These are phyloP conservation scores for Botryotinia globosa DNA, from an alignment of 2,329 filamentous ascomycete genomes.

Conservation along the genomic window DNA sequence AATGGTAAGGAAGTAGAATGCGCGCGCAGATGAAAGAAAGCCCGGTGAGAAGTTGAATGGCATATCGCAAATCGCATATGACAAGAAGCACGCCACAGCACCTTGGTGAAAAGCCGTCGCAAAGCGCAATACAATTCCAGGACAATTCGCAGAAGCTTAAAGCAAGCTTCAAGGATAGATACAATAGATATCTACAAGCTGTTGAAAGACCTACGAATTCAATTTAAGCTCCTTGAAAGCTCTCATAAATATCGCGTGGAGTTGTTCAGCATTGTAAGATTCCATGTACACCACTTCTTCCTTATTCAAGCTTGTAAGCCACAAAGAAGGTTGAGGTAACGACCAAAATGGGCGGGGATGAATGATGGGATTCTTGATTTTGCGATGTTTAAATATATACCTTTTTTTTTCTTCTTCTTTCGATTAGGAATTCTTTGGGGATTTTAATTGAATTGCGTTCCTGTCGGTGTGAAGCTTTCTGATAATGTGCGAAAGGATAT, in stretches of 20 bases:
- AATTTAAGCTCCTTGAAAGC: constrained; percentile 35
- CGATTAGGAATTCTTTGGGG: not conserved
- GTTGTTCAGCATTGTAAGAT: constrained; percentile 34
- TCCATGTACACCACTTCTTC: constrained; percentile 28
- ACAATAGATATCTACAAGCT: constrained; percentile 34
- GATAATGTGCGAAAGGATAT: not conserved
- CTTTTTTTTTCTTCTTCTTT: not conserved
- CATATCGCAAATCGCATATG: not conserved
- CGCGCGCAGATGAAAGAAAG: not conserved
- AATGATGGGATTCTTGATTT: not conserved
- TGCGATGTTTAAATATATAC: constrained; percentile 11
- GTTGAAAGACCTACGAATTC: constrained; percentile 38
- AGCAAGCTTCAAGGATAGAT: constrained; percentile 29
- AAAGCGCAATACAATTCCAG: not conserved
- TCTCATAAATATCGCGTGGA: constrained; percentile 38
- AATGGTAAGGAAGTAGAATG: not conserved
- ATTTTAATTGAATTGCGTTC: not conserved
- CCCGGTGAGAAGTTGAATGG: not conserved
- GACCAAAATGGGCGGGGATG: not conserved
- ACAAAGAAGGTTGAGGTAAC: not conserved
- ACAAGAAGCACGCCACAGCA: constrained; percentile 1
- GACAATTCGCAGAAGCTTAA: constrained; percentile 18
- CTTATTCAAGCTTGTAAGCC: constrained; percentile 13
- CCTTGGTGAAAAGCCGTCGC: not conserved
- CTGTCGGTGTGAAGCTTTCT: not conserved